Evolutionary conservation across 108 stramenopile species (phyloP).

Genomic region (Epithemia pelagica): DNA sequence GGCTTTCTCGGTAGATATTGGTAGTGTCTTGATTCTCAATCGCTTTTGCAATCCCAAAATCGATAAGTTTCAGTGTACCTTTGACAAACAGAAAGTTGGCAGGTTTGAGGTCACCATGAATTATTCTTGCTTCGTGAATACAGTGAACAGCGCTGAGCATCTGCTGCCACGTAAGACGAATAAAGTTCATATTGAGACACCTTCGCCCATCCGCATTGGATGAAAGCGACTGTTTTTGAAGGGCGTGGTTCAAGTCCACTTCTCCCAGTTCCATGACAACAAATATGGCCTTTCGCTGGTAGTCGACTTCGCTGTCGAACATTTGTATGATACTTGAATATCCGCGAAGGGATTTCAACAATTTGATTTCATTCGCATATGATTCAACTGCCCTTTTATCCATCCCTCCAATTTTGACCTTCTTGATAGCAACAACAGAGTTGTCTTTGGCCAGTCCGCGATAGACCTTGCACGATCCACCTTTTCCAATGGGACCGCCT

Average conservation of each 20-base stretch:
- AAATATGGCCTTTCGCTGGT: slow-evolving; percentile 65
- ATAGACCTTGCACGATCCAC: slow-evolving; percentile 95
- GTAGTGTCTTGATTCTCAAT: slow-evolving; percentile 95
- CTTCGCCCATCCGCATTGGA: slow-evolving; percentile 7
- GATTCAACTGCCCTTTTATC: slow-evolving; percentile 78
- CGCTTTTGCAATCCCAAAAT: slow-evolving; percentile 99
- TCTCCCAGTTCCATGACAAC: slow-evolving; percentile 97
- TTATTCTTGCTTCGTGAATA: slow-evolving; percentile 95
- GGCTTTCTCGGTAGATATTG: slow-evolving; percentile 94
- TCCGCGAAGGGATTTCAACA: slow-evolving; percentile 80
- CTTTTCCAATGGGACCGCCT: slow-evolving; percentile 87
- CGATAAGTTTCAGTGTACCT: slow-evolving; percentile 96
- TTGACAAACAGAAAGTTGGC: slow-evolving; percentile 87
- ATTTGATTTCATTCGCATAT: slow-evolving; percentile 96
- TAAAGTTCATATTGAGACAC: slow-evolving; percentile 89
- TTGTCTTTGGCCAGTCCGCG: slow-evolving; percentile 74
- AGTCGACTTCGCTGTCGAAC: slow-evolving; percentile 86
- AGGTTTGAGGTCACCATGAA: slow-evolving; percentile 93
- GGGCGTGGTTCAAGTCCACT: slow-evolving; percentile 88
- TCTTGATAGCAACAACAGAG: slow-evolving; percentile 91
- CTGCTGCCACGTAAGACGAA: slow-evolving; percentile 97
- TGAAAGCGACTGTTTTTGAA: slow-evolving; percentile 72
- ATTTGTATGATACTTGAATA: slow-evolving; percentile 92
- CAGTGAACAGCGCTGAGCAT: slow-evolving; percentile 97
- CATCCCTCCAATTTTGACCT: slow-evolving; percentile 86